Evolutionary conservation across 441 rosid species (phyloP).

Genomic region (Pelargonium myrrhifolium): DNA sequence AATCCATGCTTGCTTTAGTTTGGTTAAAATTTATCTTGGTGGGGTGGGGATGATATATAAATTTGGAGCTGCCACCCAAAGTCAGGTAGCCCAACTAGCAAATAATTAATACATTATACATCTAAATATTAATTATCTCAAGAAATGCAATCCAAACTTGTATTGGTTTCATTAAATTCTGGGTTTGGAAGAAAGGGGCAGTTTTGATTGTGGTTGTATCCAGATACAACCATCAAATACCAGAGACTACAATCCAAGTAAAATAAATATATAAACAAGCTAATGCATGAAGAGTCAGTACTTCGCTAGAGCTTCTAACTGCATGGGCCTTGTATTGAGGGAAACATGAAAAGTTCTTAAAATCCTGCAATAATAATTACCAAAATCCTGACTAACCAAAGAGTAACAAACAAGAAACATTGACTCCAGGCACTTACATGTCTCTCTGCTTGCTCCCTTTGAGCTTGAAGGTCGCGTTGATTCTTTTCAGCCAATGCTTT

Average conservation of each 20-base stretch:
- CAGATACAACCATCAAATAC: not conserved
- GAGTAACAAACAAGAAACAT: not conserved
- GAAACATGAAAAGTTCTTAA: not conserved
- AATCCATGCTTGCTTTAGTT: not conserved
- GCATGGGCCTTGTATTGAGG: not conserved
- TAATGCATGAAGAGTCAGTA: not conserved
- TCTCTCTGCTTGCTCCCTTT: slow-evolving; percentile 91
- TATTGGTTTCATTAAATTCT: not conserved
- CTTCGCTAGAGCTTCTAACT: not conserved
- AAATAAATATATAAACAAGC: not conserved
- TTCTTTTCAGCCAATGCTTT: slow-evolving; percentile 93
- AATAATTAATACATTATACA: not conserved
- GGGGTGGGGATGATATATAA: not conserved
- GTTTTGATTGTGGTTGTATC: not conserved
- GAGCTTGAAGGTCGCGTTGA: slow-evolving; percentile 77
- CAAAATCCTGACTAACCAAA: not conserved
- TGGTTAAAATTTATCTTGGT: not conserved
- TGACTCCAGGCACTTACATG: slow-evolving; percentile 45
- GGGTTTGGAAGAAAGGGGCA: not conserved
- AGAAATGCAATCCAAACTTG: slow-evolving; percentile 2
- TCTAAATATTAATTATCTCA: not conserved
- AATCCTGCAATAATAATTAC: not conserved
- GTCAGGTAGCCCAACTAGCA: not conserved
- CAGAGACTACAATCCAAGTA: not conserved
- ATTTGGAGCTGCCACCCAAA: not conserved